Conservation (phyloP, 768 basidiomycete species). For the Neoboletus magnificus region DNA sequence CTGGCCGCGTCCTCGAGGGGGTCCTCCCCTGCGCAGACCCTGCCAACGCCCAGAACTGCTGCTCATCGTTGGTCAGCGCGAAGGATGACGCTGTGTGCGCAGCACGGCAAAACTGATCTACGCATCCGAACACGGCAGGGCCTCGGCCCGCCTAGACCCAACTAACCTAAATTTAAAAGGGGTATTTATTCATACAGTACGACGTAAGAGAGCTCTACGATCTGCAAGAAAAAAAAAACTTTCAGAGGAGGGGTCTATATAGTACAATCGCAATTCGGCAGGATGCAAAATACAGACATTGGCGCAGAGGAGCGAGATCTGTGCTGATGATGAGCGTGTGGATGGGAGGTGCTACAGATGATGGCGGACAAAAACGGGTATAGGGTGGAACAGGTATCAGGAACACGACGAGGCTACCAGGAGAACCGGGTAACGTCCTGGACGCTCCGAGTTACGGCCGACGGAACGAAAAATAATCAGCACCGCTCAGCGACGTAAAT, state of each 20-base stretch:
- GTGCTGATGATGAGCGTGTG: conserved; percentile 19
- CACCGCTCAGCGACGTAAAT: conserved; percentile 18
- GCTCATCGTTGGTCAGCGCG: conserved; percentile 2
- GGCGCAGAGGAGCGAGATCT: conserved; percentile 11
- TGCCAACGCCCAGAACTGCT: conserved; percentile 7
- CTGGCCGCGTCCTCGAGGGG: conserved; percentile 2
- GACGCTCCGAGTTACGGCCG: conserved; percentile 11
- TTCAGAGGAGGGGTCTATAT: conserved; percentile 11
- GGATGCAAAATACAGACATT: conserved; percentile 19
- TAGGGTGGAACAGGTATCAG: conserved; percentile 32
- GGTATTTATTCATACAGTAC: conserved; percentile 6
- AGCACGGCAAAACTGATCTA: too few species aligned
- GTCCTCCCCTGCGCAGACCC: conserved; percentile 25
- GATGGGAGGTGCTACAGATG: conserved; percentile 26
- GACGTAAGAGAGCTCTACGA: too few species aligned
- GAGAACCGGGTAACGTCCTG: conserved; percentile 15
- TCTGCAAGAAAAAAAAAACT: conserved; percentile 5
- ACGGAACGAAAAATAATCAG: conserved; percentile 23
- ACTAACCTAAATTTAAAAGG: too few species aligned
- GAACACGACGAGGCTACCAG: conserved; percentile 17
- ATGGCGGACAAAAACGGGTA: conserved; percentile 25
- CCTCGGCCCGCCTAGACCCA: not conserved
- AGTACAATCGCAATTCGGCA: conserved; percentile 7
- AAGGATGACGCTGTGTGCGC: too few species aligned
- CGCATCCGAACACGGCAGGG: not conserved